Evolutionary conservation across 2,329 filamentous ascomycete species (phyloP), one percentile per base, ranked within the genome.

Genomic region (Rachicladosporium sp.): DNA sequence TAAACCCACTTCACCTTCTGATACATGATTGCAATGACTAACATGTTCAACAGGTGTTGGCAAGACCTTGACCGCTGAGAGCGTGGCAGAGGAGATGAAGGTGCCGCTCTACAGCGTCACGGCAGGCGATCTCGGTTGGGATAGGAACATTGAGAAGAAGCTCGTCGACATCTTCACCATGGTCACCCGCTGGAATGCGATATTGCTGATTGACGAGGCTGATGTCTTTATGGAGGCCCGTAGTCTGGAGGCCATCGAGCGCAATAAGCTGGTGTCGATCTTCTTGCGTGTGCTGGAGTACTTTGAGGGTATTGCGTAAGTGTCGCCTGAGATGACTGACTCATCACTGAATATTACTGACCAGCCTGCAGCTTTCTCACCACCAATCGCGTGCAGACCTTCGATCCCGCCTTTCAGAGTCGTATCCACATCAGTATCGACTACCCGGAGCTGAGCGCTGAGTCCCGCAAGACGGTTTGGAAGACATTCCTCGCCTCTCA

Each of bases 161-260:
- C 59, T 74, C 6, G 59, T 65, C 31, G 55, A 62, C 30, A 63
- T 71, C 11, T 54, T 71, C 1, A 62, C 65, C 33, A 67, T 72
- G 59, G 61, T 62, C 43, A 63, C 63, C 0, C 64, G 60, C 42
- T 74, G 70, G 70, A 66, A 67, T 30, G 66, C 67, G 9, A 62
- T 75, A 4, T 57, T 73, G 0, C 62, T 74, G 2, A 61, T 72
- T 11, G 70, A 73, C 50, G 68, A 70, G 41, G 69, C 67, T 32
- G 65, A 70, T 37, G 52, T 64, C 13, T 64, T 65, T 47, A 50
- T 65, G 15, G 59, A 63, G 47, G 51, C 60, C 27, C 59, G 66
- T 29, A 56, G 47, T 12, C 47, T 57, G 2, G 51, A 61, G 21
- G 64, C 68, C 42, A 53, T 68, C 5, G 53, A 60, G 45, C 59